A percentile compares a stretch with the other conserved stretches of the same genome.
Conservation (phyloP, 257 asterid genomes). For the Solanum medicagineum region DNA sequence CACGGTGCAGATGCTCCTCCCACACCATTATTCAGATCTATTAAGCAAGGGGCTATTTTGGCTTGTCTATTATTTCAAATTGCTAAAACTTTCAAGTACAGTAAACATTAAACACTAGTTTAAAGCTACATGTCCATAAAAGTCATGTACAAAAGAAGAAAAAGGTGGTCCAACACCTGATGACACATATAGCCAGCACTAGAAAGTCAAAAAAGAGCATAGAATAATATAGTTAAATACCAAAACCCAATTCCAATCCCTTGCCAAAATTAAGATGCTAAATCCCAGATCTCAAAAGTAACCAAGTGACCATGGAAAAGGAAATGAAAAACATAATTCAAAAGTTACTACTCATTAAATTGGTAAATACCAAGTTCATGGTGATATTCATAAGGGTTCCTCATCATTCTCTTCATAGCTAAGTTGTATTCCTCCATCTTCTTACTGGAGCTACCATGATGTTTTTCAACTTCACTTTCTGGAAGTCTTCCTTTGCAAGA, state of each 20-base stretch:
- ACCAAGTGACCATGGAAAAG: not conserved
- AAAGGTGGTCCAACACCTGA: not conserved
- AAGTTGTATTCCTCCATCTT: constrained; percentile 64
- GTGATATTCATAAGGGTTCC: constrained; percentile 87
- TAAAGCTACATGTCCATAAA: not conserved
- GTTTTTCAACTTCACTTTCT: constrained; percentile 22
- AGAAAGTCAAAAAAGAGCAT: not conserved
- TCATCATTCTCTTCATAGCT: constrained; percentile 86
- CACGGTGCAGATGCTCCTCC: not conserved
- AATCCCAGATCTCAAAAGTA: not conserved
- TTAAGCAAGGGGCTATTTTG: not conserved
- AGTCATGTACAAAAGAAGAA: not conserved
- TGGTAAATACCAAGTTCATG: constrained; percentile 62
- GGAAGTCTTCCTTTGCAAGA: constrained; percentile 25
- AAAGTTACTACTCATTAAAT: not conserved
- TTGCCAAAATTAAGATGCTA: not conserved
- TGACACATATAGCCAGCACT: not conserved
- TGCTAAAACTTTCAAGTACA: not conserved
- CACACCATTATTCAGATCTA: not conserved
- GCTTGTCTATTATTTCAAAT: not conserved
- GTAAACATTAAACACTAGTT: not conserved
- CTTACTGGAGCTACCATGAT: constrained; percentile 6
- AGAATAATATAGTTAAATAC: too few species aligned
- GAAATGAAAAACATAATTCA: not conserved
- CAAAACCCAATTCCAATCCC: not conserved